Evolutionary conservation across 768 basidiomycete species (phyloP).

Genomic region (Dacryopinax spathularia): DNA sequence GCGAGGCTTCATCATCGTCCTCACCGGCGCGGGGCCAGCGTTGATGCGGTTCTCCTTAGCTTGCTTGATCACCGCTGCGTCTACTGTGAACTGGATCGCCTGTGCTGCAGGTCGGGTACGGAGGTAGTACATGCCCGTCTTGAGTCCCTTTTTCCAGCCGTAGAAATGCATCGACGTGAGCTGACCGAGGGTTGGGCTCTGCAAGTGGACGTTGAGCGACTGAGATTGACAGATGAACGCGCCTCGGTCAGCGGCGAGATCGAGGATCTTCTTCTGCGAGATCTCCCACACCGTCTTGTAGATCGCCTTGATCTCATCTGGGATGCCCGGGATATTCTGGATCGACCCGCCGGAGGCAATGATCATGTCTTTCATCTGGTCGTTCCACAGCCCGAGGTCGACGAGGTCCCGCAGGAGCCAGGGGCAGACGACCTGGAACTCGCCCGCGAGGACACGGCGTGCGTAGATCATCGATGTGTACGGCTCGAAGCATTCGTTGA

Average conservation of each 20-base stretch:
- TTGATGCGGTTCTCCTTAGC: constrained; percentile 32
- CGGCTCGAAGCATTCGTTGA: constrained; percentile 98
- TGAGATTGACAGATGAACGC: constrained; percentile 97
- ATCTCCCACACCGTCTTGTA: constrained; percentile 99
- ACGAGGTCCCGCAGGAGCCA: constrained; percentile 98
- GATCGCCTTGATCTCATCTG: constrained; percentile 85
- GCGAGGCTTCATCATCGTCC: not conserved
- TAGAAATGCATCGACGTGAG: constrained; percentile 96
- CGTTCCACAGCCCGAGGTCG: constrained; percentile 88
- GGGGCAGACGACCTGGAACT: constrained; percentile 98
- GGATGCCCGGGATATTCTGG: constrained; percentile 78
- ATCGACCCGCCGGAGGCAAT: constrained; percentile 88
- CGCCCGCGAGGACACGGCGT: constrained; percentile 95
- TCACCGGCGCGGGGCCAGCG: constrained; percentile 5
- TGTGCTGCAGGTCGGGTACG: constrained; percentile 87
- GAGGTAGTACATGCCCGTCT: constrained; percentile 98
- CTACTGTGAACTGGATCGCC: constrained; percentile 96
- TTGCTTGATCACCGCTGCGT: constrained; percentile 51
- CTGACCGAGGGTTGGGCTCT: constrained; percentile 78
- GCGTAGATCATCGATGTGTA: constrained; percentile 99
- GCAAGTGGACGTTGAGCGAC: constrained; percentile 84
- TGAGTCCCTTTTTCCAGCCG: constrained; percentile 99
- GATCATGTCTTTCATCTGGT: constrained; percentile 98
- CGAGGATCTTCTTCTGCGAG: constrained; percentile 93
- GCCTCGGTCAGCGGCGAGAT: constrained; percentile 96